Base-by-base conservation (phyloP, 163 green algal genomes). In the Coccomyxa subellipsoidea region DNA sequence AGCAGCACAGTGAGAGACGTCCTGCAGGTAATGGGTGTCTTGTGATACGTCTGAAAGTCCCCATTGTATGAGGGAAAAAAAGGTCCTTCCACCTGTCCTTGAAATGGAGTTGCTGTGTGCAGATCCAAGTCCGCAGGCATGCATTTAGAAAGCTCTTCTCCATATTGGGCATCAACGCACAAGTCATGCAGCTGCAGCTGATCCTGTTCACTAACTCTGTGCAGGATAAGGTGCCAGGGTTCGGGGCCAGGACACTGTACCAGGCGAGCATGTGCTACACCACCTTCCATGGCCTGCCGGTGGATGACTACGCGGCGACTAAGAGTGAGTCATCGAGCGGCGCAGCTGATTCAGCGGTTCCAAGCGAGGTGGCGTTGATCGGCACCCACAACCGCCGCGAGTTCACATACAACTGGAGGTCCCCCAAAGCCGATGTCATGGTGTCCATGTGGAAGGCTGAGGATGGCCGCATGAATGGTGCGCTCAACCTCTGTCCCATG, bases 1-100 rank as follows among this genome's bases (percentile, higher is more conserved):
- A n/a, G 32, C 39, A 89, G 85, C 31, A 34, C 37, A 38, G 85
- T 89, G 15, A 54, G 85, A 8, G 72, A 47, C 32, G 25, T 78
- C 2, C 31, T 77, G 71, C 71, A 77, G 71, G 32, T 38, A 34
- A 18, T 18, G 47, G 15, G 23, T 7, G 47, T 1, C 23, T 59
- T 59, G 8, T 54, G 8, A 8, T 54, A 54, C 10, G 8, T 54
- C n/a, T n/a, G n/a, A n/a, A n/a, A n/a, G n/a, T n/a, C n/a, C n/a
- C n/a, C n/a, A n/a, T n/a, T n/a, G n/a, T n/a, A n/a, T n/a, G n/a
- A n/a, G n/a, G n/a, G n/a, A n/a, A n/a, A n/a, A n/a, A n/a, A 10
- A 54, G 39, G 39, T 54, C 39, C 39, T 59, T 18, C 23, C 47
- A 59, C 4, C 47, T 18, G 23, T 59, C 3, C 47, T 27, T 27